Conservation (phyloP, 2,329 filamentous ascomycete species). For the Macrophomina pseudophaseolina region DNA sequence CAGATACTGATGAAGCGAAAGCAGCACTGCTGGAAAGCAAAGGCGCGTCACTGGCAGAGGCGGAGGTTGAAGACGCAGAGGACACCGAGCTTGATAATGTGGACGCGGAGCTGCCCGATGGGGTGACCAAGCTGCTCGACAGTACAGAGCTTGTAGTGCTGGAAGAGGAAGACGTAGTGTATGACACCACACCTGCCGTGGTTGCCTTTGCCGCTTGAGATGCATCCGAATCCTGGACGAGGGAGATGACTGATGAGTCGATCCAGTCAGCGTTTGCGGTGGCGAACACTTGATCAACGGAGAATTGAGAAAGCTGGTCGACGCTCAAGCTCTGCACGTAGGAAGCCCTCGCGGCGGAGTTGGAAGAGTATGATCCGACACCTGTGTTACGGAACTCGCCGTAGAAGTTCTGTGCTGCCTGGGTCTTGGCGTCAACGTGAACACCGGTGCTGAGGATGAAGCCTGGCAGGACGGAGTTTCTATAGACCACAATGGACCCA, state of each 20-base stretch:
- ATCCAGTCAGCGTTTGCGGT: slow-evolving; percentile 45
- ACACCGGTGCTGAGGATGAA: slow-evolving; percentile 48
- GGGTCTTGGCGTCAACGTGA: slow-evolving; percentile 33
- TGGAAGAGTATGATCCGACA: slow-evolving; percentile 47
- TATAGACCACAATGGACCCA: slow-evolving; percentile 49
- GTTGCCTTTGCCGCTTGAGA: slow-evolving; percentile 30
- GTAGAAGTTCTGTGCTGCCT: slow-evolving; percentile 39
- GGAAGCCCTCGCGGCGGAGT: slow-evolving; percentile 39
- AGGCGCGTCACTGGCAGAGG: no score
- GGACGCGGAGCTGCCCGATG: no score
- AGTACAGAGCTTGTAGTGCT: background rate
- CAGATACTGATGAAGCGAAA: no score
- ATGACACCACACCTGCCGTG: background rate
- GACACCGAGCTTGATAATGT: no score
- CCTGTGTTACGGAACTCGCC: slow-evolving; percentile 51
- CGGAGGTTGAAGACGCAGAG: no score
- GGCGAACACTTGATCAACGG: slow-evolving; percentile 43
- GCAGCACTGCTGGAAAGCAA: no score
- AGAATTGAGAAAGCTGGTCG: slow-evolving; percentile 43
- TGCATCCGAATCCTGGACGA: slow-evolving; percentile 40
- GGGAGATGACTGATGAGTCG: slow-evolving; percentile 41
- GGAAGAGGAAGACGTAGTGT: background rate
- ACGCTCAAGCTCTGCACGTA: slow-evolving; percentile 45
- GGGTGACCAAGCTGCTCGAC: no score
- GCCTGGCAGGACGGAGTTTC: slow-evolving; percentile 45